Evolutionary conservation across 1,139 yeast species (phyloP), one percentile per base, ranked within the genome.

Genomic region (Diutina mesorugosa): DNA sequence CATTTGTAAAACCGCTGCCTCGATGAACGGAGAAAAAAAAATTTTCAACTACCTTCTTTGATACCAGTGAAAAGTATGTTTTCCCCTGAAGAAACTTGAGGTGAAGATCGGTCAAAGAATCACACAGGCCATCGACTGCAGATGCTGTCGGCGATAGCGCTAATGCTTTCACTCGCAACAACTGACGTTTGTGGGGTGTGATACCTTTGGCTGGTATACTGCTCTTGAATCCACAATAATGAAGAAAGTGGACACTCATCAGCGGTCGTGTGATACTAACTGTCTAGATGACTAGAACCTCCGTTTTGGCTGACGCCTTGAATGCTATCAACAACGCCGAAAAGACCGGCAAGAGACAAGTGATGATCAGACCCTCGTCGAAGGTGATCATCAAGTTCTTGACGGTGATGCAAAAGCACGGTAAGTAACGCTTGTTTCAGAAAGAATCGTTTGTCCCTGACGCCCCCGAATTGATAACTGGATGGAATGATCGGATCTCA

Each of bases 321-420:
- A 91, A 93, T 77, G 85, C 97, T 69, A 93, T 93, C 76, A 90
- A 91, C 91, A 93, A 93, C 77, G 99, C 99, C 76, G 99, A 93
- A 82, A 93, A 91, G 80, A 85, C 97, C 74, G 99, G 99, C 78
- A 93, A 93, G 83, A 89, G 99, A 81, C 99, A 93, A 83, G 99
- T 93, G 67, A 79, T 93, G 75, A 84, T 93, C 76, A 90, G 99
- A 85, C 99, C 99, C 66, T 91, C 98, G 58, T 93, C 99, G 72
- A 93, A 93, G 84, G 99, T 93, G 68, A 90, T 93, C 77, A 81
- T 93, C 83, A 93, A 90, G 80, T 93, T 91, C 77, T 83, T 93
- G 77, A 84, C 90, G 71, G 99, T 93, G 67, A 91, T 93, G 89
- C 99, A 93, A 83, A 90, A 85, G 82, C 98, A 93, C 76, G 53